Evolutionary conservation across 768 basidiomycete species (phyloP).

Genomic region (Lentinula guzmanii): DNA sequence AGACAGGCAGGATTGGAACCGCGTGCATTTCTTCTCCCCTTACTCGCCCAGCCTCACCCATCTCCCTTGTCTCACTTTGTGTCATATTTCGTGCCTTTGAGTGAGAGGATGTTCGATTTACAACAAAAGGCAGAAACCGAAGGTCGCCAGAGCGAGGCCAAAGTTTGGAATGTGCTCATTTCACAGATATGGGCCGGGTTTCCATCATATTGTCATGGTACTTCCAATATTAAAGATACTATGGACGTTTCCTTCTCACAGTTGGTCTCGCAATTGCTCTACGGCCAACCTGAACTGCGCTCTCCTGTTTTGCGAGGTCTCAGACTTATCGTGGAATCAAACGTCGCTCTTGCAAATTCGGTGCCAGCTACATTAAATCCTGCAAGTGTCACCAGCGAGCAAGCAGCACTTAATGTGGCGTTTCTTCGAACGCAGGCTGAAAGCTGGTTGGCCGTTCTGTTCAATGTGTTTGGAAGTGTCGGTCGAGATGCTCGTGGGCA

Average conservation of each 20-base stretch:
- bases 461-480: slow-evolving; percentile 92
- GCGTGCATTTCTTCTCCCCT: slow-evolving; percentile 86
- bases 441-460: slow-evolving; percentile 92
- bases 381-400: slow-evolving; percentile 41
- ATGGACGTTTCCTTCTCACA: slow-evolving; percentile 76
- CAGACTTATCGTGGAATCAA: slow-evolving; percentile 78
- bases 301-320: slow-evolving; percentile 78
- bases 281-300: slow-evolving; percentile 80
- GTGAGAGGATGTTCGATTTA: slow-evolving; percentile 87
- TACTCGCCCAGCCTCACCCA: slow-evolving; percentile 75
- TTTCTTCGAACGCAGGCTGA: slow-evolving; percentile 76
- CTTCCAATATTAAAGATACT: slow-evolving; percentile 70
- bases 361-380: slow-evolving; percentile 21
- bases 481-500: slow-evolving; percentile 67
- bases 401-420: slow-evolving; percentile 60
- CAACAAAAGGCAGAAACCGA: slow-evolving; percentile 76
- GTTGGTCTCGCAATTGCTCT: slow-evolving; percentile 90
- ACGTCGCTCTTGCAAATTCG: slow-evolving; percentile 44
- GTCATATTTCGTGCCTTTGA: slow-evolving; percentile 87
- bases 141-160: slow-evolving; percentile 75
- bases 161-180: slow-evolving; percentile 92
- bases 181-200: slow-evolving; percentile 93
- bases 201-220: slow-evolving; percentile 82
- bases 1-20: slow-evolving; percentile 76
- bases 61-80: slow-evolving; percentile 84